Conservation (phyloP, 164 flowering plant genomes). For the Amborella trichopoda region DNA sequence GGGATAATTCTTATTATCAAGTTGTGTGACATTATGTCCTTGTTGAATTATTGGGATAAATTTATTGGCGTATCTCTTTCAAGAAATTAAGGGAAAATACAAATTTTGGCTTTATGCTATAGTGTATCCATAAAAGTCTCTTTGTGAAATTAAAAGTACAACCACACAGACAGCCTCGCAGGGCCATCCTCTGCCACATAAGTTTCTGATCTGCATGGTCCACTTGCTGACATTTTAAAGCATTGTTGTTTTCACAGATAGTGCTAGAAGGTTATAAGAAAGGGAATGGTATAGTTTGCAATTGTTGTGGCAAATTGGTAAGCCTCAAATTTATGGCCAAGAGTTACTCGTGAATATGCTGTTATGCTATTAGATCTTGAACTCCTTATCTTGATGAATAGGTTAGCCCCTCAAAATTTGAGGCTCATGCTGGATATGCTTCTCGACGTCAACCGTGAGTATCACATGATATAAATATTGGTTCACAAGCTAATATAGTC, state of each 20-base stretch:
- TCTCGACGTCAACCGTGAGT: conserved; percentile 95
- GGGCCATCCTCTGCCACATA: not conserved
- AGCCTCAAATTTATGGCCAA: too few species aligned
- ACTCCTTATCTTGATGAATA: conserved; percentile 15
- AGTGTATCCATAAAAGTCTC: too few species aligned
- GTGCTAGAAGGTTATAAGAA: conserved; percentile 64
- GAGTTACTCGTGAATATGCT: too few species aligned
- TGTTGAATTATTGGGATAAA: too few species aligned
- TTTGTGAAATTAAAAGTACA: too few species aligned
- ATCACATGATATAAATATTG: not conserved
- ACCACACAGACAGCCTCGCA: too few species aligned
- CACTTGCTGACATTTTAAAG: not conserved
- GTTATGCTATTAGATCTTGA: too few species aligned
- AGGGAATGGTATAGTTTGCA: conserved; percentile 69
- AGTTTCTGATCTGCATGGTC: not conserved
- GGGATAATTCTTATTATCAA: too few species aligned
- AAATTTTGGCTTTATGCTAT: too few species aligned
- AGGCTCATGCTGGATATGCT: conserved; percentile 95
- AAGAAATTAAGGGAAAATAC: too few species aligned
- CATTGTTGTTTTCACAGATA: conserved; percentile 27
- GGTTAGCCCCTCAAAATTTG: conserved; percentile 95
- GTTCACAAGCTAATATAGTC: not conserved
- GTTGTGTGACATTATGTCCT: too few species aligned
- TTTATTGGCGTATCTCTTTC: too few species aligned
- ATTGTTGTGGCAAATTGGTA: conserved; percentile 63